These are phyloP conservation scores for Fagopyrum esculentum DNA, from an alignment of 148 eudicot species.

Conservation along the genomic window DNA sequence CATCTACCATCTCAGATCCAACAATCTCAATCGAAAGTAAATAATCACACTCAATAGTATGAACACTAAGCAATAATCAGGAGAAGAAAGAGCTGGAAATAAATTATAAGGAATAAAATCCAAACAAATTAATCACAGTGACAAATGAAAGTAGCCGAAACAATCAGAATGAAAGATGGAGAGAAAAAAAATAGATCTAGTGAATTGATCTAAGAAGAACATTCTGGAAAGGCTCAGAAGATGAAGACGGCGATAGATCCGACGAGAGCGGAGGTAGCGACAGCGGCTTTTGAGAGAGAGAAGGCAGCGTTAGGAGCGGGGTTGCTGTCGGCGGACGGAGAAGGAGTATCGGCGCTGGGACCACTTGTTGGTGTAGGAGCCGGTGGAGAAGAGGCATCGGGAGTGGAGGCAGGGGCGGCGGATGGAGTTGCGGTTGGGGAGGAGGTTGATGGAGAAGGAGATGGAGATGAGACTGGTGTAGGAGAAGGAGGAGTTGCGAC, in stretches of 20 bases:
- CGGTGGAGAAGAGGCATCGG: constrained; percentile 1
- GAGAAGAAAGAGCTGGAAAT: background rate
- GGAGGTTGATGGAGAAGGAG: background rate
- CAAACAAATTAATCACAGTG: background rate
- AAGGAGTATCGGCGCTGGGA: background rate
- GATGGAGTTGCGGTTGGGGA: background rate
- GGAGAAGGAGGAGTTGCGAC: background rate
- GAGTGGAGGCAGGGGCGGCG: background rate
- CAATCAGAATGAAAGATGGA: background rate
- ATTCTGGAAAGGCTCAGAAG: constrained; percentile 4
- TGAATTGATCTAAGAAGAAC: background rate
- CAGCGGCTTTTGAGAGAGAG: constrained; percentile 17
- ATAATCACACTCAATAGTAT: constrained; percentile 2
- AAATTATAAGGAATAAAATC: background rate
- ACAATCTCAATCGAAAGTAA: background rate
- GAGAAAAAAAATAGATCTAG: background rate
- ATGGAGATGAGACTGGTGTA: background rate
- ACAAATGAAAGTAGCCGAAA: background rate
- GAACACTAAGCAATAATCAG: background rate
- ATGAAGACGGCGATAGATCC: constrained; percentile 23
- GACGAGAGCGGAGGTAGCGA: constrained; percentile 21
- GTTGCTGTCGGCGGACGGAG: constrained; percentile 3
- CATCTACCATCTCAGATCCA: background rate
- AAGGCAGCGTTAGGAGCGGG: background rate
- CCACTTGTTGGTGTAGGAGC: background rate